These are phyloP conservation scores for Toxoplasma gondii DNA, from an alignment of 169 alveolate genomes.

Conservation along the genomic window DNA sequence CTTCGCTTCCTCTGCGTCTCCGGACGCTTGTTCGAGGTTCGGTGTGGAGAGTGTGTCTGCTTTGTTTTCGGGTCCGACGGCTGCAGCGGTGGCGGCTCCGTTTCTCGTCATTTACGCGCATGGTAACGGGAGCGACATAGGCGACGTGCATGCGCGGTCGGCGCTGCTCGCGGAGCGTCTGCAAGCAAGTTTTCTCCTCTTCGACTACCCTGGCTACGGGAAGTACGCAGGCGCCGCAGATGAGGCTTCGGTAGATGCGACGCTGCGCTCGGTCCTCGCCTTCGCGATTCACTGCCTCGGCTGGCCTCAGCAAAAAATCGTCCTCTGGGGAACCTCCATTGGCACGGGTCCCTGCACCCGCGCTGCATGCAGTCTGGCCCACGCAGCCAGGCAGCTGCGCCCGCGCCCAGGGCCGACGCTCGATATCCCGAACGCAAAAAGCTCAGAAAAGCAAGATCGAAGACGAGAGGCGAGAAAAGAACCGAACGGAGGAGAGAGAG, in stretches of 20 bases:
- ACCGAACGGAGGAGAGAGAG: neutral
- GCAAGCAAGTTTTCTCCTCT: conserved; percentile 67
- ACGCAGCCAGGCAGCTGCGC: neutral
- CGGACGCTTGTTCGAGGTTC: neutral
- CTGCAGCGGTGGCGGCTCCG: conserved; percentile 28
- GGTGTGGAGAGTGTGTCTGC: neutral
- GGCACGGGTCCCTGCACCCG: conserved; percentile 82
- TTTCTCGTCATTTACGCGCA: conserved; percentile 74
- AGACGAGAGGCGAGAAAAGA: neutral
- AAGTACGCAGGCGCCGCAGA: conserved; percentile 69
- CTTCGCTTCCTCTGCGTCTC: neutral
- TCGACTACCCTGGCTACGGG: conserved; percentile 74
- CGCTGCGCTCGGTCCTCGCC: conserved; percentile 65
- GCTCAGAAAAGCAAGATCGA: neutral
- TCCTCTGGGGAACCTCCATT: conserved; percentile 77
- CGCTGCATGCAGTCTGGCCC: conserved; percentile 47
- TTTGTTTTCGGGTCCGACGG: neutral
- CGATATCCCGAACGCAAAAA: neutral
- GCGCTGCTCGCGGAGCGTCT: conserved; percentile 59
- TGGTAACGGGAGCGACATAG: conserved; percentile 77
- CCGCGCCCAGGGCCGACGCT: neutral
- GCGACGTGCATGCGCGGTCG: conserved; percentile 68
- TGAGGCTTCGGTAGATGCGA: conserved; percentile 74
- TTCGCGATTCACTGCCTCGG: conserved; percentile 66
- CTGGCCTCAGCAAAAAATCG: conserved; percentile 74